A percentile compares a stretch with the other conserved stretches of the same genome.
Conservation (phyloP, 768 basidiomycete species). For the Russula brevipes region DNA sequence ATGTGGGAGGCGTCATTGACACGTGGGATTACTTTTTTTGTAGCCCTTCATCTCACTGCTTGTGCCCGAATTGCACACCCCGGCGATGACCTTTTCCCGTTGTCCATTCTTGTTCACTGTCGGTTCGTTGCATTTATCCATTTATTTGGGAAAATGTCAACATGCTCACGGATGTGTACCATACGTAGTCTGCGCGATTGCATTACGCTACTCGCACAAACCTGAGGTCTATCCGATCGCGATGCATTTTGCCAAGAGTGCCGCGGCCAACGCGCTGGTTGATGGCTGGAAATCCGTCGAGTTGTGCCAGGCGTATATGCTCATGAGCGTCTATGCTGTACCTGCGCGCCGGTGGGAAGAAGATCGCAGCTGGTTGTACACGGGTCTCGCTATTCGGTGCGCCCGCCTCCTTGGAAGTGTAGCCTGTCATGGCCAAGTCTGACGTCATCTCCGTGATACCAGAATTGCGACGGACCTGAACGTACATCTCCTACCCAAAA, state of each 20-base stretch:
- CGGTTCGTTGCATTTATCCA: slow-evolving; percentile 45
- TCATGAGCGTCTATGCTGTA: slow-evolving; percentile 70
- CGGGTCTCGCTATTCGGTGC: slow-evolving; percentile 83
- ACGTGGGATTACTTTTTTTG: slow-evolving; percentile 65
- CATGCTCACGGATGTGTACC: not conserved
- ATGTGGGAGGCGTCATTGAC: slow-evolving; percentile 24
- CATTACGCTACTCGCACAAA: slow-evolving; percentile 74
- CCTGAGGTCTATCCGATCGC: slow-evolving; percentile 63
- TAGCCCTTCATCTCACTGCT: slow-evolving; percentile 73
- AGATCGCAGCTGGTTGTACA: slow-evolving; percentile 84
- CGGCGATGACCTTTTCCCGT: slow-evolving; percentile 71
- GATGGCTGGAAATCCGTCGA: slow-evolving; percentile 78
- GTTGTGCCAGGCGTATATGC: slow-evolving; percentile 76
- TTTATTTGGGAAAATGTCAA: not conserved
- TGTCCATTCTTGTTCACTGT: slow-evolving; percentile 92
- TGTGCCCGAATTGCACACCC: slow-evolving; percentile 80
- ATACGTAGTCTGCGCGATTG: slow-evolving; percentile 71
- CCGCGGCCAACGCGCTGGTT: slow-evolving; percentile 73
- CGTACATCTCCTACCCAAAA: slow-evolving; percentile 73
- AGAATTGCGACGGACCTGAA: slow-evolving; percentile 89
- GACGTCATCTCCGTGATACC: not conserved
- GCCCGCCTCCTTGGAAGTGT: slow-evolving; percentile 26
- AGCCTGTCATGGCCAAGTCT: not conserved
- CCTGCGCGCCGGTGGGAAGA: slow-evolving; percentile 82
- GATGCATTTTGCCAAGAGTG: slow-evolving; percentile 71